Percentiles rank a stretch among this genome's conserved stretches.
Evolutionary conservation across 805 yeast species (phyloP).

Genomic region (Danielozyma ontarioensis): DNA sequence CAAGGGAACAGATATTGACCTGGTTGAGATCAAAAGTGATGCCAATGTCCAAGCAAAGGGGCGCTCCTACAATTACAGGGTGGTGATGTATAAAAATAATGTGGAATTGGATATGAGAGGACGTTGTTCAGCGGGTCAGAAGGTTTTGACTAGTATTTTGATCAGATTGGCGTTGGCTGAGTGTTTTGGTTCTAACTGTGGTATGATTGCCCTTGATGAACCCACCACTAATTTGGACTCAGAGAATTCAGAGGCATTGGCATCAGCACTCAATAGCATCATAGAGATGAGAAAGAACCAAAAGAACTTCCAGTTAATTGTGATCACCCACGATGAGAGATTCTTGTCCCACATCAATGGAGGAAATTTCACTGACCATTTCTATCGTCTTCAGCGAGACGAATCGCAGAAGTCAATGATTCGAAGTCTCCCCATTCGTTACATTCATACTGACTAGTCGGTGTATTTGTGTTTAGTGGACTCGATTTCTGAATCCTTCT

Average conservation of each 20-base stretch:
- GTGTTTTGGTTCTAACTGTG: slow-evolving; percentile 92
- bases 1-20: slow-evolving; percentile 91
- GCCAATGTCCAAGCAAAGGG: slow-evolving; percentile 46
- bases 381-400: slow-evolving; percentile 76
- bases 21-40: slow-evolving; percentile 82
- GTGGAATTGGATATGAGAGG: slow-evolving; percentile 97
- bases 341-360: slow-evolving; percentile 85
- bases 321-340: slow-evolving; percentile 94
- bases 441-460: slow-evolving; percentile 30
- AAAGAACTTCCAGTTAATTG: slow-evolving; percentile 87
- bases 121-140: slow-evolving; percentile 96
- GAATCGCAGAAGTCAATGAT: slow-evolving; percentile 78
- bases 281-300: slow-evolving; percentile 73
- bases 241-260: slow-evolving; percentile 84
- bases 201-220: slow-evolving; percentile 93
- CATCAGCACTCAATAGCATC: slow-evolving; percentile 69
- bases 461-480: no score
- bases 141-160: slow-evolving; percentile 86
- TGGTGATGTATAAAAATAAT: slow-evolving; percentile 90
- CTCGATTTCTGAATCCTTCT: slow-evolving; percentile 47
- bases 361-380: slow-evolving; percentile 77
- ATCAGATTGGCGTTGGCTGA: slow-evolving; percentile 91
- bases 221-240: slow-evolving; percentile 95
- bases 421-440: slow-evolving; percentile 38
- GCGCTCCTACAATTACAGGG: slow-evolving; percentile 84